A percentile compares a stretch with the other conserved stretches of the same genome.
Conservation (phyloP, 2,329 filamentous ascomycete species). For the Fusarium hainanense region DNA sequence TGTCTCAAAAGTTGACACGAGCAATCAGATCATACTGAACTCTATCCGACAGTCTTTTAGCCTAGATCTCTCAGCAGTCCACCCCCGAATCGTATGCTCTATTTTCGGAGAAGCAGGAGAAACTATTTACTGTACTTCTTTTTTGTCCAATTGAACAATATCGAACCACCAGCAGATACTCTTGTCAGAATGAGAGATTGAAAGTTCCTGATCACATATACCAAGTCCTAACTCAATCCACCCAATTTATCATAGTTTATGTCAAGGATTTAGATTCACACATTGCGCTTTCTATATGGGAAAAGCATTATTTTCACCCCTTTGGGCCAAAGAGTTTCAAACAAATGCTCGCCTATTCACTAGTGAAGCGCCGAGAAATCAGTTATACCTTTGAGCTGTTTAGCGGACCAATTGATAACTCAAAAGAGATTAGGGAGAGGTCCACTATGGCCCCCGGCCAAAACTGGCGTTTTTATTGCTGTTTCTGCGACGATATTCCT, state of each 20-base stretch:
- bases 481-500: conserved; percentile 10
- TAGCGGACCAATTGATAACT: conserved; percentile 37
- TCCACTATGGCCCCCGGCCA: conserved; percentile 17
- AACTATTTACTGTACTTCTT: neutral
- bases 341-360: conserved; percentile 4
- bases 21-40: conserved; percentile 32
- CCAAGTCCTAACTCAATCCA: conserved; percentile 5
- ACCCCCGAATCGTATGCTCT: conserved; percentile 3
- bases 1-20: conserved; percentile 11
- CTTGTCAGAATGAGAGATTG: neutral
- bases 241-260: neutral
- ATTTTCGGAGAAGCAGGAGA: conserved; percentile 5
- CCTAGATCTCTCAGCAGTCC: neutral
- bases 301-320: neutral
- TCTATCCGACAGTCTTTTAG: neutral
- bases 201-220: conserved; percentile 6
- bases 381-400: conserved; percentile 9
- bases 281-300: neutral
- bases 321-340: conserved; percentile 14
- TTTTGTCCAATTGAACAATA: neutral
- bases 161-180: conserved; percentile 11
- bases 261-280: conserved; percentile 7
- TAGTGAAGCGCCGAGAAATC: conserved; percentile 28
- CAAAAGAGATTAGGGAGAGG: neutral
- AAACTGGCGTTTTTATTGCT: conserved; percentile 12